Percentiles rank a stretch among this genome's conserved stretches.
phyloP scores from a whole-genome alignment of 1,284 basidiomycete genomes.

The Irpex sp. region DNA sequence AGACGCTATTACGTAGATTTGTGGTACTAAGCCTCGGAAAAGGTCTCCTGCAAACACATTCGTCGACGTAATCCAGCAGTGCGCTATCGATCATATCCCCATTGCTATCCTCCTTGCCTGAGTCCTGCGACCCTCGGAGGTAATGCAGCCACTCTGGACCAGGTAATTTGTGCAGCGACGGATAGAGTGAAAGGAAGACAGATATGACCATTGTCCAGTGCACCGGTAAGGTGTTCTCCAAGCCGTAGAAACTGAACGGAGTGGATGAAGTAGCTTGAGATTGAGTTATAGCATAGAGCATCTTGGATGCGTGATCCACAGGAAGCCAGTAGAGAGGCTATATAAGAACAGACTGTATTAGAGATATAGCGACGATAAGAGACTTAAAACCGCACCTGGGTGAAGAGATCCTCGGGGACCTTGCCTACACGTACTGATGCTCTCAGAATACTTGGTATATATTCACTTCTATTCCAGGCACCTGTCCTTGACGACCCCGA shows the following conservation, averaged over 20 bases:
- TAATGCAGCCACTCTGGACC: neutral
- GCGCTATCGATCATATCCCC: neutral
- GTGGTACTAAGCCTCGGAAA: neutral
- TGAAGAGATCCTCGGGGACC: slow-evolving; percentile 5
- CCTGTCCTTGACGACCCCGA: slow-evolving; percentile 23
- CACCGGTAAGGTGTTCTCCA: neutral
- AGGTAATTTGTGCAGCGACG: neutral
- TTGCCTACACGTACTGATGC: slow-evolving; percentile 12
- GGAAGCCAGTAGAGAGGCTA: neutral
- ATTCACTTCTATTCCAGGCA: slow-evolving; percentile 27
- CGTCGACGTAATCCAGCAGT: neutral
- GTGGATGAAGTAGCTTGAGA: neutral
- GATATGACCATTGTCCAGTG: neutral
- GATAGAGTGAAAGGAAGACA: neutral
- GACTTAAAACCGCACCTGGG: neutral
- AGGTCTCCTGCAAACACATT: neutral
- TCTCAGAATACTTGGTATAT: slow-evolving; percentile 27
- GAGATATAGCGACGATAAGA: too few relatives aligned
- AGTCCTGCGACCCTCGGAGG: neutral
- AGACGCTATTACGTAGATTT: neutral
- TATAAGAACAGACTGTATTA: too few relatives aligned
- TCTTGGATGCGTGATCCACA: neutral
- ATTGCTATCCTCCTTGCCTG: neutral
- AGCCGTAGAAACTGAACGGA: neutral
- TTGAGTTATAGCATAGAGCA: neutral